These are phyloP conservation scores for Dactylellina haptotyla DNA, from an alignment of 2,329 filamentous ascomycete species.

Conservation along the genomic window DNA sequence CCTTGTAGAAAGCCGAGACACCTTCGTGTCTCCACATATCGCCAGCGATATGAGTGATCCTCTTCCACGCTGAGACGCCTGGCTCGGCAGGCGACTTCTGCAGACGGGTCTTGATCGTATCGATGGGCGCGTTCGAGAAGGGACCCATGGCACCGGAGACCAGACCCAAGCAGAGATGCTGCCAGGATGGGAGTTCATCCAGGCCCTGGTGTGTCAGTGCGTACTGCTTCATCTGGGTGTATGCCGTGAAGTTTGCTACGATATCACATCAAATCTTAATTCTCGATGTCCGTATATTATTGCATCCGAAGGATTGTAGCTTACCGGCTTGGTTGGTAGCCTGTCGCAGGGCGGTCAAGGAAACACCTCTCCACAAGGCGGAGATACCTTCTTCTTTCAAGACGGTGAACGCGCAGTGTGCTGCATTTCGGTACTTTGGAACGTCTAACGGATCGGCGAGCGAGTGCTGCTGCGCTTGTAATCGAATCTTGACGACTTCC, in stretches of 20 bases:
- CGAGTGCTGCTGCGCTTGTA: constrained; percentile 97
- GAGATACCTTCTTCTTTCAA: constrained; percentile 88
- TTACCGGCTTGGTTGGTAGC: constrained; percentile 88
- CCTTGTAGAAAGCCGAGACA: constrained; percentile 95
- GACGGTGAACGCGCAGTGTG: constrained; percentile 81
- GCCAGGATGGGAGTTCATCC: constrained; percentile 79
- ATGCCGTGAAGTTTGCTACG: constrained; percentile 86
- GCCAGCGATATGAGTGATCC: constrained; percentile 80
- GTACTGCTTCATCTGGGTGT: constrained; percentile 87
- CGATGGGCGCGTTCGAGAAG: constrained; percentile 91
- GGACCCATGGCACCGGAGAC: constrained; percentile 95
- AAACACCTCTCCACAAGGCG: constrained; percentile 91
- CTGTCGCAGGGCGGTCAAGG: constrained; percentile 90
- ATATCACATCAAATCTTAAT: constrained; percentile 60
- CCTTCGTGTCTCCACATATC: constrained; percentile 97
- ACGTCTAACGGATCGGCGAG: constrained; percentile 96
- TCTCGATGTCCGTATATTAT: not conserved
- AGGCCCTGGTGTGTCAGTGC: constrained; percentile 76
- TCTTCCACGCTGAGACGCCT: constrained; percentile 80
- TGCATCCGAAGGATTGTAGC: no score
- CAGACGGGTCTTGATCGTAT: constrained; percentile 97
- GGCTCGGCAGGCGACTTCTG: constrained; percentile 87
- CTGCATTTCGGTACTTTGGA: constrained; percentile 71
- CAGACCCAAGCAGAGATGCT: constrained; percentile 90
- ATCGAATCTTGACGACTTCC: constrained; percentile 98